These are phyloP conservation scores for Asterochloris sp. DNA, from an alignment of 139 green algal genomes.

Conservation along the genomic window DNA sequence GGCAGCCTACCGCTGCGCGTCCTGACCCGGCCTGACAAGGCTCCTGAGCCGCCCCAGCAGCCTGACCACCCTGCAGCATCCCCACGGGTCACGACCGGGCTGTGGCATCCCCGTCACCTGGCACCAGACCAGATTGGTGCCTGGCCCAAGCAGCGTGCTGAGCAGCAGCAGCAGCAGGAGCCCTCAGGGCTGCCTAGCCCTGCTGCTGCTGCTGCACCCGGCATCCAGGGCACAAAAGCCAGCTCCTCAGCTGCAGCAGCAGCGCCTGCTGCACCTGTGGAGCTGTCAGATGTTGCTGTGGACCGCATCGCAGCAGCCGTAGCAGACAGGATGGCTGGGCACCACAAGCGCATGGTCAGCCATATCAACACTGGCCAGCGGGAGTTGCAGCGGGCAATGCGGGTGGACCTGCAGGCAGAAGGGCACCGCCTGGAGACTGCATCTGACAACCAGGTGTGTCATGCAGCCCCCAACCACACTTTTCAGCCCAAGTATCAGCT, in stretches of 20 bases:
- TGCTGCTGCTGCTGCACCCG: neutral
- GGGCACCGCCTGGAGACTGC: constrained; percentile 19
- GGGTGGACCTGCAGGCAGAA: constrained; percentile 32
- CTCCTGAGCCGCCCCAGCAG: too few relatives aligned
- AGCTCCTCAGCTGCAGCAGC: neutral
- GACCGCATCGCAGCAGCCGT: constrained; percentile 5
- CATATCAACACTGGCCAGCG: constrained; percentile 36
- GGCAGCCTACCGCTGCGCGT: too few relatives aligned
- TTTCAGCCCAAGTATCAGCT: too few relatives aligned
- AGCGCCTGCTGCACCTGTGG: neutral
- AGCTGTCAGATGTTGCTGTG: constrained; percentile 1
- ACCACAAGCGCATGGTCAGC: constrained; percentile 33
- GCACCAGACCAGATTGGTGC: neutral
- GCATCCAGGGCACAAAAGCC: neutral
- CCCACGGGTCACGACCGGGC: neutral
- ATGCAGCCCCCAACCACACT: too few relatives aligned
- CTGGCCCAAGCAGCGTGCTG: neutral
- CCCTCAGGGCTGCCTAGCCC: neutral
- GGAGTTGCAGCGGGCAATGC: constrained; percentile 39
- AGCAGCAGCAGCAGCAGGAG: neutral
- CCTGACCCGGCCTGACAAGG: too few relatives aligned
- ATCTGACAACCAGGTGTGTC: constrained; percentile 19
- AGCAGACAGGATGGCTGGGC: constrained; percentile 20
- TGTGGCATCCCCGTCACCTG: constrained; percentile 11
- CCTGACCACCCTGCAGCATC: too few relatives aligned